A percentile compares a stretch with the other conserved stretches of the same genome.
Conservation (phyloP, 305 asterid genomes). For the Solanum aculeatissimum region DNA sequence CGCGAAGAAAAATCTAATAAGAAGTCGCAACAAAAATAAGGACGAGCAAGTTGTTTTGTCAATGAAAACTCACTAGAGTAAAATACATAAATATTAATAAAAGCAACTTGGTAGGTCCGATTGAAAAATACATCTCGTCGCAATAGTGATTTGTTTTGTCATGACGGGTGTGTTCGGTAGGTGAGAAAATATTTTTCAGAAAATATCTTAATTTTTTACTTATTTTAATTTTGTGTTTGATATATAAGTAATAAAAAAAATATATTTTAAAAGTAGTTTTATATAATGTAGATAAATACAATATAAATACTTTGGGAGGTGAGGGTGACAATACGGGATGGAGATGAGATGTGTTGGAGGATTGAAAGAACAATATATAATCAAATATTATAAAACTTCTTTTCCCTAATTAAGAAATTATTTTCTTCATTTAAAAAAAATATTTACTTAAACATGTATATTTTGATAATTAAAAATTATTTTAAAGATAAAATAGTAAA, state of each 20-base stretch:
- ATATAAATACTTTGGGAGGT: background rate
- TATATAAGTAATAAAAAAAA: background rate
- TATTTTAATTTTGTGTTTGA: accelerated
- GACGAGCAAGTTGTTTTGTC: background rate
- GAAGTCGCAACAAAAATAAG: background rate
- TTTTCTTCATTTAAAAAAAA: too few relatives aligned
- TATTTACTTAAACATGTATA: background rate
- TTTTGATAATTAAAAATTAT: too few relatives aligned
- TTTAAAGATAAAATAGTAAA: too few relatives aligned
- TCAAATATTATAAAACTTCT: too few relatives aligned
- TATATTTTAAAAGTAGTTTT: background rate
- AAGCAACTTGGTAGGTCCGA: background rate
- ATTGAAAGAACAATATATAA: too few relatives aligned
- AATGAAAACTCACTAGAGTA: background rate
- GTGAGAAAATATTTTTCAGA: background rate
- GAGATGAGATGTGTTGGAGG: too few relatives aligned
- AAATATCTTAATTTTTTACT: background rate
- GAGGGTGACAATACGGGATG: background rate
- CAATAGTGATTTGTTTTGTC: too few relatives aligned
- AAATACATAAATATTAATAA: background rate
- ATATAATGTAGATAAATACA: background rate
- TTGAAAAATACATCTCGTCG: background rate
- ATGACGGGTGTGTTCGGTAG: background rate
- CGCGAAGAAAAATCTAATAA: background rate
- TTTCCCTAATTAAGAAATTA: too few relatives aligned